Base-by-base conservation (phyloP, 2,329 filamentous ascomycete genomes). In the Fusarium sacchari region DNA sequence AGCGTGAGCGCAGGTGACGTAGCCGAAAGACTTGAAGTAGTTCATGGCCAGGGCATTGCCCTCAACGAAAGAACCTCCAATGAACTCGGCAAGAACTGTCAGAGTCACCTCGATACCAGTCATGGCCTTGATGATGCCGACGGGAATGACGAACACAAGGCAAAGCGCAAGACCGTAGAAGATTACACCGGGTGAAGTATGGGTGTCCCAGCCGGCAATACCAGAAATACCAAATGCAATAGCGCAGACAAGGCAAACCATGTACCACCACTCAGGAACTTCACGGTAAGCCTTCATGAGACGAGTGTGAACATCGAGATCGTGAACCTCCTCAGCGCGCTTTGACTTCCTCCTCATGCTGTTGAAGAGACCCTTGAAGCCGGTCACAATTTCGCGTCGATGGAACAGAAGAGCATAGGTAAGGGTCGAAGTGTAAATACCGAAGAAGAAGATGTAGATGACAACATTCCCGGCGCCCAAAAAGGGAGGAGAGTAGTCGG, bases 381-480 rank as follows among this genome's bases (percentile, higher is more conserved):
- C 87, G 61, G 85, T 84, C 13, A 76, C 75, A 43, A 89, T 86
- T 71, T 89, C 87, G 58, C 84, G 83, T 8, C 86, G 83, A 74
- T 89, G 86, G 77, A 88, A 89, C 3, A 89, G 81, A 24, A 80
- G 75, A 30, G 86, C 84, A 61, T 89, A 88, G 8, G 85, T 85
- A 22, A 89, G 78, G 0, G 84, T 86, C 24, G 87, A 85, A 0
- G 87, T 83, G 72, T 89, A 89, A 36, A 88, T 85, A 57, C 84
- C 86, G 64, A 89, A 89, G 80, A 88, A 89, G 77, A 86, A 87
- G 70, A 87, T 81, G 80, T 89, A 89, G n/a, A 86, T 81, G 36
- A 83, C 80, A n/a, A 87, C 77, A 62, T 86, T 87, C 22, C 83
- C 86, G 18, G 88, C 86, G 2, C 84, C 80, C 32, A 89, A 77